phyloP scores from a whole-genome alignment of 2,329 filamentous ascomycete species.

The Hymenoscyphus linearis region DNA sequence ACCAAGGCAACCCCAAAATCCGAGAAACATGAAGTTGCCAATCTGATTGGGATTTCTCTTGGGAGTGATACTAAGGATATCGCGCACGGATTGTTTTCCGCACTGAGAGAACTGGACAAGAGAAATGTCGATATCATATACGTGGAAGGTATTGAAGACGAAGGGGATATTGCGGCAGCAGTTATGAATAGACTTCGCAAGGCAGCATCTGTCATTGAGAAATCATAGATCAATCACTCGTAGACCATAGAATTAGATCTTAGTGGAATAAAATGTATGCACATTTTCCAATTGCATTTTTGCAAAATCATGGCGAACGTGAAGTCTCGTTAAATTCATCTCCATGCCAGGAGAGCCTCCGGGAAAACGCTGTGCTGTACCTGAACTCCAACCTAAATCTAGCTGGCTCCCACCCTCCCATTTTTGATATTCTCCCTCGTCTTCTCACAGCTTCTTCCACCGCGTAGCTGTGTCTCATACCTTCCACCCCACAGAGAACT shows the following conservation, averaged over 20 bases:
- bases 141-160: conserved; percentile 80
- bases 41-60: conserved; percentile 61
- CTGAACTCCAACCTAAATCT: conserved; percentile 13
- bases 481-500: not conserved
- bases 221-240: not conserved
- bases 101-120: conserved; percentile 78
- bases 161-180: conserved; percentile 77
- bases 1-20: not conserved
- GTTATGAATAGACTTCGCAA: conserved; percentile 81
- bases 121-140: conserved; percentile 76
- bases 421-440: not conserved
- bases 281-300: conserved; percentile 1
- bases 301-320: not conserved
- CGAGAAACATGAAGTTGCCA: conserved; percentile 12
- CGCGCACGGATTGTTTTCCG: conserved; percentile 82
- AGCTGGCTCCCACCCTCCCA: not conserved
- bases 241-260: not conserved
- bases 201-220: conserved; percentile 52
- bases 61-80: conserved; percentile 68
- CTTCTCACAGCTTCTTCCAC: not conserved
- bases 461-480: not conserved
- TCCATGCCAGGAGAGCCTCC: conserved; percentile 5
- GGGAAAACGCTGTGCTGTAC: conserved; percentile 5
- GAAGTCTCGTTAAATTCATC: not conserved
- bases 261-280: not conserved